These are phyloP conservation scores for Flaveria sonorensis DNA, from an alignment of 129 eudicot genomes.

Conservation along the genomic window DNA sequence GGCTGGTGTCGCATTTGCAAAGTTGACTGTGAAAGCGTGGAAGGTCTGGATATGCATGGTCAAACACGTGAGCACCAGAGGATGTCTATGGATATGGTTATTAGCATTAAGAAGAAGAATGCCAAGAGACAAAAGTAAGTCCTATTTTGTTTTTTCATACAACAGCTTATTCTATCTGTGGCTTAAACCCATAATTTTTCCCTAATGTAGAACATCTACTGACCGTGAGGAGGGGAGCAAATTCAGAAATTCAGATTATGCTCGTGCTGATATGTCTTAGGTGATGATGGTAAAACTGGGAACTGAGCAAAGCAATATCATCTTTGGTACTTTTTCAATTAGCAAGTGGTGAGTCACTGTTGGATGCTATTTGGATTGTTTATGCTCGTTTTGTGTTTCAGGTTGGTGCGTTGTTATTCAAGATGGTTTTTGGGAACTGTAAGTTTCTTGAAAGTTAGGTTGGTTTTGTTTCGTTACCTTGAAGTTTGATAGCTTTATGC, in stretches of 20 bases:
- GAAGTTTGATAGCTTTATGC: slow-evolving; percentile 39
- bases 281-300: slow-evolving; percentile 22
- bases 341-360: slow-evolving; percentile 36
- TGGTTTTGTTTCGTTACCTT: slow-evolving; percentile 38
- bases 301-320: slow-evolving; percentile 18
- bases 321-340: slow-evolving; percentile 28
- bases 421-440: slow-evolving; percentile 51
- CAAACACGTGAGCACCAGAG: slow-evolving; percentile 94
- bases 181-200: neutral
- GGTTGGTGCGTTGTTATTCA: slow-evolving; percentile 61
- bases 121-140: slow-evolving; percentile 72
- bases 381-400: slow-evolving; percentile 64
- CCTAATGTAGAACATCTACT: slow-evolving; percentile 46
- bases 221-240: slow-evolving; percentile 64
- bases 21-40: slow-evolving; percentile 88
- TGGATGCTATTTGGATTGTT: slow-evolving; percentile 44
- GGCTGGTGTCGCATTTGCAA: slow-evolving; percentile 98
- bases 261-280: slow-evolving; percentile 59
- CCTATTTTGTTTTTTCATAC: slow-evolving; percentile 1
- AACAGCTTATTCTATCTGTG: slow-evolving; percentile 10
- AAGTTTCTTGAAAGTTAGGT: slow-evolving; percentile 63
- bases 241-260: slow-evolving; percentile 49
- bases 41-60: slow-evolving; percentile 90
- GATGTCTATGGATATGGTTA: slow-evolving; percentile 87
- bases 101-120: slow-evolving; percentile 75